Evolutionary conservation across 441 rosid genomes (phyloP).

Genomic region (Gossypium davidsonii): DNA sequence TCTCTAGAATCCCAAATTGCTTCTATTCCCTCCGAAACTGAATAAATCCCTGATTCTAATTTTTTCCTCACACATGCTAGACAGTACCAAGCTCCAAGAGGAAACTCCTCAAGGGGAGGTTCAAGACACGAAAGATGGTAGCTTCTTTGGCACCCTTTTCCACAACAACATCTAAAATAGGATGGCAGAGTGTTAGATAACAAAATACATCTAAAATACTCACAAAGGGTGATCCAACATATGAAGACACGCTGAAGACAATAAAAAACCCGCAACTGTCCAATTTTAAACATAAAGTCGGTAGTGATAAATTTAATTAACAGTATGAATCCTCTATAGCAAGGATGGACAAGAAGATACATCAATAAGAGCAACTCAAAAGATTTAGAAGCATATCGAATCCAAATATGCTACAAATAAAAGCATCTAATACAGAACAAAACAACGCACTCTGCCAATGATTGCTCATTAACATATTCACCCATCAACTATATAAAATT

Average conservation of each 20-base stretch:
- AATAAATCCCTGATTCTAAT: constrained; percentile 21
- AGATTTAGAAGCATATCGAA: neutral
- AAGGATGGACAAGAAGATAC: neutral
- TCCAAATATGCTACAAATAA: neutral
- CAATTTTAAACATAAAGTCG: neutral
- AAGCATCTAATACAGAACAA: neutral
- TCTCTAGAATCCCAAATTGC: constrained; percentile 32
- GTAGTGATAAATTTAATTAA: neutral
- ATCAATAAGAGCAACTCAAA: neutral
- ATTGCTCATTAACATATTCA: neutral
- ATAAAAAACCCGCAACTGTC: neutral
- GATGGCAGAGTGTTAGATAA: neutral
- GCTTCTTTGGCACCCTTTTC: constrained; percentile 46
- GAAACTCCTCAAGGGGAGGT: constrained; percentile 23
- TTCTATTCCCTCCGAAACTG: constrained; percentile 32
- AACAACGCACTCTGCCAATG: neutral
- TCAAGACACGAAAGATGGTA: constrained; percentile 51
- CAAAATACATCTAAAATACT: constrained; percentile 1
- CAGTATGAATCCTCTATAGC: constrained; percentile 3
- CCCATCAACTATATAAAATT: neutral
- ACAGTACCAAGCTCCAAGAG: constrained; percentile 34
- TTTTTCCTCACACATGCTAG: constrained; percentile 23
- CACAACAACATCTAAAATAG: constrained; percentile 49
- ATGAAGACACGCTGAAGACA: neutral
- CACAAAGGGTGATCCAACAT: neutral